Conservation (phyloP, 768 basidiomycete genomes). For the Termitomyces sp. region DNA sequence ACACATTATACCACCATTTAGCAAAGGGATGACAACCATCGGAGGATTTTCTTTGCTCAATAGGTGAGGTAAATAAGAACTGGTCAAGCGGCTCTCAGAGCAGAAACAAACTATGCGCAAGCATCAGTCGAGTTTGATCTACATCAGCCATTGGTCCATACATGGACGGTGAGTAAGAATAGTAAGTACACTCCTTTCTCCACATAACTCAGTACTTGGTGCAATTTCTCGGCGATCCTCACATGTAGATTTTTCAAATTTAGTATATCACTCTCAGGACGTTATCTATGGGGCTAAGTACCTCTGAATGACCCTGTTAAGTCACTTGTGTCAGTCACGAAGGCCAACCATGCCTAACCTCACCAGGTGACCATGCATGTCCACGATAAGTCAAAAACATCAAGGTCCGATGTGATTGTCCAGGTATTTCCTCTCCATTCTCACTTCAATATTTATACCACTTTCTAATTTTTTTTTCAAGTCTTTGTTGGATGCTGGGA, state of each 20-base stretch:
- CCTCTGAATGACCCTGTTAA: no score
- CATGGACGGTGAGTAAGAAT: not conserved
- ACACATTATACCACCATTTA: no score
- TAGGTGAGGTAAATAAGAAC: no score
- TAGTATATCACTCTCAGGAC: not conserved
- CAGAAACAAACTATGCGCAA: not conserved
- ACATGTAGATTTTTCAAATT: not conserved
- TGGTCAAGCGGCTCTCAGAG: not conserved
- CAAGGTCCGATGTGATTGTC: not conserved
- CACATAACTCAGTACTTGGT: not conserved
- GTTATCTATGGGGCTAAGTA: not conserved
- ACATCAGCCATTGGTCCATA: not conserved
- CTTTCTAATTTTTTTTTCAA: conserved; percentile 28
- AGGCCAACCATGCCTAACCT: not conserved
- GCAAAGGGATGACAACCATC: no score
- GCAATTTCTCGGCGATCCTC: not conserved
- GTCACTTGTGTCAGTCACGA: not conserved
- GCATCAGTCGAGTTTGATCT: not conserved
- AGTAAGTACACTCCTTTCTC: not conserved
- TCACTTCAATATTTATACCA: no score
- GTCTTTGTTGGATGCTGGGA: conserved; percentile 48
- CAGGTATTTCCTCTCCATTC: no score
- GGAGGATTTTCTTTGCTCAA: no score
- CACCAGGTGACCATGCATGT: conserved; percentile 5
- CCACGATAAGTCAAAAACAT: not conserved